These are phyloP conservation scores for Phytophthora lateralis DNA, from an alignment of 352 stramenopile genomes.

Conservation along the genomic window DNA sequence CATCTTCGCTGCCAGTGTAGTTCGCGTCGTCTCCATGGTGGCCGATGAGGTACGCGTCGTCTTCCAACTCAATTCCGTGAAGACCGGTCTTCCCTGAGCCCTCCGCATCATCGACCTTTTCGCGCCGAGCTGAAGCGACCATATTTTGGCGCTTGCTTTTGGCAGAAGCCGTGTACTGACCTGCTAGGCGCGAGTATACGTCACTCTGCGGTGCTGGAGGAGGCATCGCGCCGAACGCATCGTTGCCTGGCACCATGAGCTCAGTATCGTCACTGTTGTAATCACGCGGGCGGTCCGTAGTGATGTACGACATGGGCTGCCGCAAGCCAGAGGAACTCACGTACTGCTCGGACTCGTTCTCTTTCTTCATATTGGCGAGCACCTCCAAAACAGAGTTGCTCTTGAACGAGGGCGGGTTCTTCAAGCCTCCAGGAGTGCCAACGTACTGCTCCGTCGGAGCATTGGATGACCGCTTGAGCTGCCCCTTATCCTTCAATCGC, in stretches of 20 bases:
- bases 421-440: constrained; percentile 45
- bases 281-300: constrained; percentile 41
- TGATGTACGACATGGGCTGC: constrained; percentile 51
- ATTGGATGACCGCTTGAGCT: constrained; percentile 52
- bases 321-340: constrained; percentile 47
- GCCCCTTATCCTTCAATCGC: constrained; percentile 67
- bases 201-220: constrained; percentile 66
- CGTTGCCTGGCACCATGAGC: constrained; percentile 7
- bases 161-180: constrained; percentile 82
- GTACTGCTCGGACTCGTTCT: constrained; percentile 73
- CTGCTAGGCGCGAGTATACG: constrained; percentile 82
- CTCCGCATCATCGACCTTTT: constrained; percentile 44
- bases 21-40: constrained; percentile 32
- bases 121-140: constrained; percentile 30
- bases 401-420: constrained; percentile 61
- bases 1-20: constrained; percentile 57
- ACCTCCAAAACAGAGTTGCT: constrained; percentile 80
- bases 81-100: constrained; percentile 22
- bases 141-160: constrained; percentile 80
- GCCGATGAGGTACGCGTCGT: constrained; percentile 31
- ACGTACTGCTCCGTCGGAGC: constrained; percentile 65
- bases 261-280: constrained; percentile 44
- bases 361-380: constrained; percentile 81
- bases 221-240: constrained; percentile 36
- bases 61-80: constrained; percentile 29